Evolutionary conservation across 257 asterid species (phyloP).

Genomic region (Lycium ferocissimum): DNA sequence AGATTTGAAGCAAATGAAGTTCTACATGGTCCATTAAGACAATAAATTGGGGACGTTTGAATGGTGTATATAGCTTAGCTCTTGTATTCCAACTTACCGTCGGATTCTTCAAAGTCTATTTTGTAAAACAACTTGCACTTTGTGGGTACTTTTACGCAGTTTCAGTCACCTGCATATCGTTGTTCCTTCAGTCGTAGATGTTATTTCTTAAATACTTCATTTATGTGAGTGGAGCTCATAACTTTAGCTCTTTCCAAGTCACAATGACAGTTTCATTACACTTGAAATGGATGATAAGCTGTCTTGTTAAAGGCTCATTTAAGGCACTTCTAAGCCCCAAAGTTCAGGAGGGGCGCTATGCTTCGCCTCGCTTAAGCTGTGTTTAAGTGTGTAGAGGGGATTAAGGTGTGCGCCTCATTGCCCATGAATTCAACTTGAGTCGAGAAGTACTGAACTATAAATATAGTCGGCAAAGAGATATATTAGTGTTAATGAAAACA

Average conservation of each 20-base stretch:
- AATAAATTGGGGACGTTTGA: background rate
- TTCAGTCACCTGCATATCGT: background rate
- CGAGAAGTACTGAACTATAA: background rate
- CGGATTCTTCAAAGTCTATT: background rate
- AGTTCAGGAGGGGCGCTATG: background rate
- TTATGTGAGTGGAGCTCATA: background rate
- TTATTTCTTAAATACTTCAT: background rate
- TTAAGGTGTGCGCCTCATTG: background rate
- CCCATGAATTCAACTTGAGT: background rate
- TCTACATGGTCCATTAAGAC: background rate
- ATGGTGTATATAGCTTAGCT: background rate
- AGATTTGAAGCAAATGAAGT: conserved; percentile 22
- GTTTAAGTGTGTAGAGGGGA: background rate
- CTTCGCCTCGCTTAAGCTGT: background rate
- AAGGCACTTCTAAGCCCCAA: background rate
- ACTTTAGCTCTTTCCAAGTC: background rate
- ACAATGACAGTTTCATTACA: background rate
- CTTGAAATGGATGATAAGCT: background rate
- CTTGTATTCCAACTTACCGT: background rate
- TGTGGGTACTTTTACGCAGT: conserved; percentile 8
- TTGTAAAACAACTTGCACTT: conserved; percentile 15
- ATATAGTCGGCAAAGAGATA: too few species aligned
- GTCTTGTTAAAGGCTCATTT: background rate
- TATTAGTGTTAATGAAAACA: too few species aligned
- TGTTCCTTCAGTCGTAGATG: background rate